Base-by-base conservation (phyloP, 202 grass and related monocot genomes). In the Setaria viridis region DNA sequence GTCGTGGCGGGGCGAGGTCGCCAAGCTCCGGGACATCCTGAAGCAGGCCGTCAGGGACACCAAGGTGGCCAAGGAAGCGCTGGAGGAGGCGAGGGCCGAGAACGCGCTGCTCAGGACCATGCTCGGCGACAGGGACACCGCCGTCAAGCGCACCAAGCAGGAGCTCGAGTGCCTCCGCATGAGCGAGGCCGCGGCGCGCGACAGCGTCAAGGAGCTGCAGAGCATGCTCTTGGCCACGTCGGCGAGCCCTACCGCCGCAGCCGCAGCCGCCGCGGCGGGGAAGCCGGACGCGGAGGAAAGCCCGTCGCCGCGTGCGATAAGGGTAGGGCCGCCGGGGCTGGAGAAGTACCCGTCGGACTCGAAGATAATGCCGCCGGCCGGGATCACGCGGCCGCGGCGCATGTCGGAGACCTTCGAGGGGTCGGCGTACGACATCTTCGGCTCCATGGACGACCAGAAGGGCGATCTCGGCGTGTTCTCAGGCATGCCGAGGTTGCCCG, bases 1-100 rank as follows among this genome's bases (percentile, higher is more conserved):
- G 30, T 84, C 90, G 13, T 85, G 93, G 7, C 85, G 90, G 11
- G 86, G 87, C 45, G 93, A 99, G 90, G 82, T 95, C 39, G 86
- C 91, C 39, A 95, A 95, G 70, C 91, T 99, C 7, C 85, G 96
- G 43, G 91, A 99, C 81, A 96, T 99, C 84, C 84, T 99, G 69
- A 99, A 88, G 86, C 96, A 99, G 32, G 88, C 93, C 32, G 87
- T 99, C 9, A 92, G 89, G 62, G 96, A 99, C 79, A 79, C 86
- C 37, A 94, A 90, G 0, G 81, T 93, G 42, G 90, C 84, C 8
- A 99, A 93, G 89, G 93, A 99, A 88, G 92, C 90, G 14, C 59
- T 95, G 70, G 93, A 95, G 85, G 92, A 94, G 71, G 76, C 93
- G 0, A 68, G 88, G 15, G 78, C 6, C 0, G 93, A 99, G 71